phyloP scores from a whole-genome alignment of 441 rosid species.

The Pelargonium exstipulatum region DNA sequence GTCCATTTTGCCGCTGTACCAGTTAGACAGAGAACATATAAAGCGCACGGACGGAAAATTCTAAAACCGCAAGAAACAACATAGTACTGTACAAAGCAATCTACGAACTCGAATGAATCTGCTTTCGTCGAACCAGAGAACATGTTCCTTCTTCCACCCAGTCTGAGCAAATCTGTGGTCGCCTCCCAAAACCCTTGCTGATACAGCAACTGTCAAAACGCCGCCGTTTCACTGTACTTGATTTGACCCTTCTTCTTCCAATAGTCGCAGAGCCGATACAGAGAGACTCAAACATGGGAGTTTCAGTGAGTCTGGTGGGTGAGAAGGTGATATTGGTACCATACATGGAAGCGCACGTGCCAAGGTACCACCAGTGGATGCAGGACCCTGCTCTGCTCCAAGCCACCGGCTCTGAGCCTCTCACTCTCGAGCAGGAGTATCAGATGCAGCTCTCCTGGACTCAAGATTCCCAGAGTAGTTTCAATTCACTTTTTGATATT shows the following conservation, averaged over 20 bases:
- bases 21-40: too few species aligned
- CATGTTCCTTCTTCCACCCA: not conserved
- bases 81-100: too few species aligned
- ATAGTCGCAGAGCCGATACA: too few species aligned
- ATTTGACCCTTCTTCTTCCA: too few species aligned
- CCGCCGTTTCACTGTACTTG: not conserved
- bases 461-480: constrained; percentile 73
- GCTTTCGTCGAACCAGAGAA: not conserved
- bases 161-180: not conserved
- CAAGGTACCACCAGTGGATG: constrained; percentile 84
- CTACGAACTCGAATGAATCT: not conserved
- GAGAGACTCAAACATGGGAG: constrained; percentile 8
- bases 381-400: constrained; percentile 73
- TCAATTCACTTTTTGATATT: constrained; percentile 2
- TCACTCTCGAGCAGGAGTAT: constrained; percentile 69
- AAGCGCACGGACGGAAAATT: too few species aligned
- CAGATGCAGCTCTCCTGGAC: constrained; percentile 84
- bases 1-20: too few species aligned
- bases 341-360: constrained; percentile 72
- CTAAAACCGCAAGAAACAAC: too few species aligned
- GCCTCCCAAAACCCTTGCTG: not conserved
- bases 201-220: not conserved
- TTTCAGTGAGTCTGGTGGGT: constrained; percentile 69
- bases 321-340: constrained; percentile 67
- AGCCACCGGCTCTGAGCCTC: constrained; percentile 91